These are phyloP conservation scores for Auricularia sp. DNA, from an alignment of 768 basidiomycete genomes.

Conservation along the genomic window DNA sequence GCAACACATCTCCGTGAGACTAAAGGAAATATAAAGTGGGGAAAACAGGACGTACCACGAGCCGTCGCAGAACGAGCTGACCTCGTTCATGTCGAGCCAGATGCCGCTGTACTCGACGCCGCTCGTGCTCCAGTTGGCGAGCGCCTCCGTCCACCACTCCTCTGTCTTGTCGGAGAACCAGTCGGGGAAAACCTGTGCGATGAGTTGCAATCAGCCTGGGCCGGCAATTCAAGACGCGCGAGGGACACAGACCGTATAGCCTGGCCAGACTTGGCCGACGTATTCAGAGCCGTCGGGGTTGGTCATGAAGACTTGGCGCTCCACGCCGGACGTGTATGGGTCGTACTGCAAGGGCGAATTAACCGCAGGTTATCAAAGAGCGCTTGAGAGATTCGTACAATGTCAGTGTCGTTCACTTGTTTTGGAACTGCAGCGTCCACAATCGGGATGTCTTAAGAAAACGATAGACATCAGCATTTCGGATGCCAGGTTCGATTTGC, in stretches of 20 bases:
- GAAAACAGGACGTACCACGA: conserved; percentile 30
- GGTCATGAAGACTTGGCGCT: conserved; percentile 50
- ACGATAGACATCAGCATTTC: background rate
- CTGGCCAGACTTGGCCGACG: conserved; percentile 70
- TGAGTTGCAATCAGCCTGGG: background rate
- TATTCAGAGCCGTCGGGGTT: conserved; percentile 67
- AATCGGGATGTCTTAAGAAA: conserved; percentile 50
- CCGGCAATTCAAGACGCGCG: background rate
- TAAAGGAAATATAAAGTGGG: too few relatives aligned
- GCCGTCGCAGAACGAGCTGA: conserved; percentile 51
- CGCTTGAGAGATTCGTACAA: conserved; percentile 31
- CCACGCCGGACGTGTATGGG: conserved; percentile 52
- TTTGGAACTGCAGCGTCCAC: conserved; percentile 54
- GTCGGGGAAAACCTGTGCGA: conserved; percentile 43
- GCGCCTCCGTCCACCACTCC: conserved; percentile 50
- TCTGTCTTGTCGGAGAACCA: conserved; percentile 47
- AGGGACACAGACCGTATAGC: conserved; percentile 42
- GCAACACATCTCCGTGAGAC: conserved; percentile 2
- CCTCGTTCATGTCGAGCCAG: conserved; percentile 32
- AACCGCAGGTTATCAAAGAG: background rate
- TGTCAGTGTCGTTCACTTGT: conserved; percentile 47
- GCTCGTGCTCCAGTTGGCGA: conserved; percentile 40
- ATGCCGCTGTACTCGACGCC: conserved; percentile 56
- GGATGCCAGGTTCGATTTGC: background rate
- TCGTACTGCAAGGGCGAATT: conserved; percentile 37